Base-by-base conservation (phyloP, 1,284 basidiomycete genomes). In the Puccinia novopanici region DNA sequence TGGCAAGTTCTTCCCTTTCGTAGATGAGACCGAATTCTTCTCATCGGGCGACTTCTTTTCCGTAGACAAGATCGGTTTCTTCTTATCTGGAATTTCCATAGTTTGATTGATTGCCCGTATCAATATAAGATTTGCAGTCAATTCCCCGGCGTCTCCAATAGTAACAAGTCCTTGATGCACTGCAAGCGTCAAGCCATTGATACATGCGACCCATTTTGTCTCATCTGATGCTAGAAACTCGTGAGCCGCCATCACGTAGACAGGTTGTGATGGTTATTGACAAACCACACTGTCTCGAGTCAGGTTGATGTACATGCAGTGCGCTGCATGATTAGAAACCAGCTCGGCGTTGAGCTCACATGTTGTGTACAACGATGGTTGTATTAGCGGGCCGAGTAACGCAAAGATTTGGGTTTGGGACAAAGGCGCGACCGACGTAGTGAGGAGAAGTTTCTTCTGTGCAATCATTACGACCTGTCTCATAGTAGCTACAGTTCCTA, bases 301-400 rank as follows among this genome's bases (percentile, higher is more conserved):
- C n/a, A n/a, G n/a, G n/a, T n/a, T n/a, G n/a, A n/a, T n/a, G n/a
- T n/a, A n/a, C n/a, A n/a, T n/a, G n/a, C n/a, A n/a, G n/a, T n/a
- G n/a, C n/a, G n/a, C n/a, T n/a, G n/a, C n/a, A 52, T 61, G 57
- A 34, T 30, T 61, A 17, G 57, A 61, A 61, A 61, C 30, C 57
- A 61, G 15, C 57, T 61, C 57, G 30, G 57, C 57, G 57, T 61
- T 61, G 30, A 61, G 57, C 12, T 37, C 30, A 27, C 57, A 61
- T 27, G 57, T 30, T 61, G 57, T 10, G 30, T 61, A 61, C 30
- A 61, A 61, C 10, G 4, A 30, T 37, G 57, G 57, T 61, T 61
- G 27, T 61, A 37, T 37, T 61, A 37, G n/a, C 13, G 55, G 5
- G 13, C 57, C 30, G 17, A 34, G 57, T 5, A 52, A 12, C 17